Conservation (phyloP, 306 rosid species). For the Glycine soja region DNA sequence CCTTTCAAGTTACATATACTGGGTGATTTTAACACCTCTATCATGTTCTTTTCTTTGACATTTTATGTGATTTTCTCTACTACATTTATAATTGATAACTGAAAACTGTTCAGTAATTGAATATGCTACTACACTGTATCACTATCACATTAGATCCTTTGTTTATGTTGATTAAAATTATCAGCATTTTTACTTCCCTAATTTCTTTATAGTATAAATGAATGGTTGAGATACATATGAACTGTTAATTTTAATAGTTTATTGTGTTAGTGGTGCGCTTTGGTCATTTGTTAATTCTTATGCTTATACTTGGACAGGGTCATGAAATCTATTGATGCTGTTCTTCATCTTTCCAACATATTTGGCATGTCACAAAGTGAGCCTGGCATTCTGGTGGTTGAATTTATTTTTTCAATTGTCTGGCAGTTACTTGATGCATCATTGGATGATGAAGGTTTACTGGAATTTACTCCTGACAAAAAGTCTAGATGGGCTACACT, state of each 20-base stretch:
- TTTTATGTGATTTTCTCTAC: not conserved
- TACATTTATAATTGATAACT: not conserved
- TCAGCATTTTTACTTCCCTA: not conserved
- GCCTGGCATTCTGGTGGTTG: slow-evolving; percentile 88
- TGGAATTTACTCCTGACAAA: slow-evolving; percentile 68
- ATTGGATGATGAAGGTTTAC: slow-evolving; percentile 85
- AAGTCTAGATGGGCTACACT: slow-evolving; percentile 71
- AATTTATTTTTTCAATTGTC: slow-evolving; percentile 77
- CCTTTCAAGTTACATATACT: slow-evolving; percentile 4
- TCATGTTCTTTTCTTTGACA: slow-evolving; percentile 23
- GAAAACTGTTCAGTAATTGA: slow-evolving; percentile 27
- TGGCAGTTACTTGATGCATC: slow-evolving; percentile 95
- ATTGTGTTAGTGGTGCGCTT: slow-evolving; percentile 17
- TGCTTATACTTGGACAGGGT: slow-evolving; percentile 63
- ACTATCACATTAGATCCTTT: not conserved
- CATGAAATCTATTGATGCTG: slow-evolving; percentile 77
- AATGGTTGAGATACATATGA: slow-evolving; percentile 39
- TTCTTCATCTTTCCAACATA: slow-evolving; percentile 74
- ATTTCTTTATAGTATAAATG: slow-evolving; percentile 13
- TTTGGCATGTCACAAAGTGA: slow-evolving; percentile 74
- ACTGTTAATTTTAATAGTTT: slow-evolving; percentile 23
- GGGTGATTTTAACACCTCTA: slow-evolving; percentile 3
- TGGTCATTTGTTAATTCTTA: slow-evolving; percentile 46
- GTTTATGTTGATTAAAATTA: not conserved
- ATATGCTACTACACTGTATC: not conserved